Conservation (phyloP, 805 yeast species). For the Candida corydali region DNA sequence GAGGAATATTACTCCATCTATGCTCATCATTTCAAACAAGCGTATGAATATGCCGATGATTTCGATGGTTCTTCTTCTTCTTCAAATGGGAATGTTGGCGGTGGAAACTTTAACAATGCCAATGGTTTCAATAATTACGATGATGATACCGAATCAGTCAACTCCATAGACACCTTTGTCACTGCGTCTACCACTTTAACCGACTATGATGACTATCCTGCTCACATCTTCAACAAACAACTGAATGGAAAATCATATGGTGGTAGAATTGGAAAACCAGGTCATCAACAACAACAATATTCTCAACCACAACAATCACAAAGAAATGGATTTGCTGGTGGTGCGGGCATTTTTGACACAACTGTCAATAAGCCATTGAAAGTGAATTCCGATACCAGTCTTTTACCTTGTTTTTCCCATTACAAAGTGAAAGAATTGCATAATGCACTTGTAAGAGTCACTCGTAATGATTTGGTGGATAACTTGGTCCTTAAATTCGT, state of each 20-base stretch:
- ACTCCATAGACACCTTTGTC: constrained; percentile 28
- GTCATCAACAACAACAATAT: constrained; percentile 2
- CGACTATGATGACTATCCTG: constrained; percentile 14
- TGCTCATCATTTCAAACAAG: constrained; percentile 15
- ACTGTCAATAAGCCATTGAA: constrained; percentile 9
- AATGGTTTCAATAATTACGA: constrained; percentile 8
- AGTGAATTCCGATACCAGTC: constrained; percentile 23
- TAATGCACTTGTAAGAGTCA: constrained; percentile 36
- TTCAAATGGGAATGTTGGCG: neutral
- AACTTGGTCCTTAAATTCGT: constrained; percentile 69
- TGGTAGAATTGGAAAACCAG: constrained; percentile 9
- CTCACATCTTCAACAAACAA: constrained; percentile 8
- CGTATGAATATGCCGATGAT: constrained; percentile 16
- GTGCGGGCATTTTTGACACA: neutral
- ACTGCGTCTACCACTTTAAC: constrained; percentile 27
- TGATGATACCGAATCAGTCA: constrained; percentile 16
- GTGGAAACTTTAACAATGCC: no score
- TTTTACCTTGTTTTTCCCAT: constrained; percentile 48
- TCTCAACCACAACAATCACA: neutral
- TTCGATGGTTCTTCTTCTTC: constrained; percentile 13
- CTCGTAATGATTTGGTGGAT: constrained; percentile 78
- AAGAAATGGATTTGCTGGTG: neutral
- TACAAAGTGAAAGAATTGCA: constrained; percentile 50
- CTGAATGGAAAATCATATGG: constrained; percentile 5
- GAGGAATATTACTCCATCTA: constrained; percentile 17